phyloP scores from a whole-genome alignment of 176 grass and related monocot genomes.

The Rhipidocladum racemiflorum region DNA sequence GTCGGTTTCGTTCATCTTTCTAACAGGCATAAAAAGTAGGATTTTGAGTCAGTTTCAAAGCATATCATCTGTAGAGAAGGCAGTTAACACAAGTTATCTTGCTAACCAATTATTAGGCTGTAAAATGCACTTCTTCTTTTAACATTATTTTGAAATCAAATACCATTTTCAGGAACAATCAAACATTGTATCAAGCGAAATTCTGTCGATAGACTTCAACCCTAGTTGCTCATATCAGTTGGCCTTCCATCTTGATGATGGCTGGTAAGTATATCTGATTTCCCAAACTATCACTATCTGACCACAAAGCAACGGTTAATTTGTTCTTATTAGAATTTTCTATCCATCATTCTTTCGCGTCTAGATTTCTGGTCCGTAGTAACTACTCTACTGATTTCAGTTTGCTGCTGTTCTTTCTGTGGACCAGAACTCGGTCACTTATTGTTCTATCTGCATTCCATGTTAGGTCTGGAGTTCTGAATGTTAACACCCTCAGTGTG shows the following conservation, averaged over 20 bases:
- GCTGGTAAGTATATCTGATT: constrained; percentile 55
- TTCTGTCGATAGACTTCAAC: constrained; percentile 74
- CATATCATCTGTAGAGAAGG: background rate
- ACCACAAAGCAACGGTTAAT: background rate
- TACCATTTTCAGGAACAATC: constrained; percentile 74
- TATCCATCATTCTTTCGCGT: constrained; percentile 1
- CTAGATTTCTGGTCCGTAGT: background rate
- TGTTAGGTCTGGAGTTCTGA: constrained; percentile 83
- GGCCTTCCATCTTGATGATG: constrained; percentile 90
- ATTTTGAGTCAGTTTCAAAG: background rate
- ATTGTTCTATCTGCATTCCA: constrained; percentile 23
- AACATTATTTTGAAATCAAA: background rate
- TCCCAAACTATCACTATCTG: constrained; percentile 13
- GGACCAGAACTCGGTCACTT: constrained; percentile 15
- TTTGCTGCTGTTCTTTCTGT: background rate
- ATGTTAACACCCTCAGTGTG: constrained; percentile 60
- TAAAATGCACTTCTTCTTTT: background rate
- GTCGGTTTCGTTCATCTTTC: background rate
- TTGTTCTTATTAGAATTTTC: constrained; percentile 34
- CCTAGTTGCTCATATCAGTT: constrained; percentile 77
- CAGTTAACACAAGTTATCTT: background rate
- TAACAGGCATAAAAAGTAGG: background rate
- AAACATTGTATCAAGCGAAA: constrained; percentile 70
- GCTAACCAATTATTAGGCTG: background rate
- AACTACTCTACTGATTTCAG: background rate